Base-by-base conservation (phyloP, 116 monocot genomes). In the Cymodocea nodosa region DNA sequence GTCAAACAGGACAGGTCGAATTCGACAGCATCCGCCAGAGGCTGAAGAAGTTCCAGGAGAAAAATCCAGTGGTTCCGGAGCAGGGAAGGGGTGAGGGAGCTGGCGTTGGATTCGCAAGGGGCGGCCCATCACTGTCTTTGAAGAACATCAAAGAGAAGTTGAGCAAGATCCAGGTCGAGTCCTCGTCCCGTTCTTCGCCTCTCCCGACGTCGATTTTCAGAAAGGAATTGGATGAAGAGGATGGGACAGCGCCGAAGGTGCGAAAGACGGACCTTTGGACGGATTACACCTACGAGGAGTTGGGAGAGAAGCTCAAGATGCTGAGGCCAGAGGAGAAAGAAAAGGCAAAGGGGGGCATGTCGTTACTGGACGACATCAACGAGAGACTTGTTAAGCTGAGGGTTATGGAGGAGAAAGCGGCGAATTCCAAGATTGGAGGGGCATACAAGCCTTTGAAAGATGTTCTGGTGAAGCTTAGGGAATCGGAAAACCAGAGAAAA, bases 141-240 rank as follows among this genome's bases (percentile, higher is more conserved):
- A 69, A 48, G 40, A 57, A 44, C 25, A 15, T 70, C 18, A 60
- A n/a, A 50, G 70, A 70, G 61, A 60, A 30, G 51, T 15, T 62
- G 58, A 69, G 57, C 34, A 16, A 7, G 48, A 50, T 51, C 18
- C 60, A 19, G 23, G 59, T 30, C 23, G n/a, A 20, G 1, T 19
- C 52, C 9, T 22, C 17, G 35, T 65, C 50, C 0, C 20, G 10
- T 16, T 37, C 53, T 10, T 35, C 37, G 20, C 37, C 55, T 35
- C 74, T 94, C 17, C 90, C 90, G 13, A 81, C 74, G 9, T 85
- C 83, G 50, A 81, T 95, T 23, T 90, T 90, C 51, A 87, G 94
- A 63, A 81, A 63, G 74, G 92, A 91, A 23, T 12, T 74, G 66
- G 68, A 62, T 37, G 65, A 58, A 68, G 70, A 70, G 59, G 63